phyloP scores from a whole-genome alignment of 768 basidiomycete species.

The Leucocoprinus leucothites region DNA sequence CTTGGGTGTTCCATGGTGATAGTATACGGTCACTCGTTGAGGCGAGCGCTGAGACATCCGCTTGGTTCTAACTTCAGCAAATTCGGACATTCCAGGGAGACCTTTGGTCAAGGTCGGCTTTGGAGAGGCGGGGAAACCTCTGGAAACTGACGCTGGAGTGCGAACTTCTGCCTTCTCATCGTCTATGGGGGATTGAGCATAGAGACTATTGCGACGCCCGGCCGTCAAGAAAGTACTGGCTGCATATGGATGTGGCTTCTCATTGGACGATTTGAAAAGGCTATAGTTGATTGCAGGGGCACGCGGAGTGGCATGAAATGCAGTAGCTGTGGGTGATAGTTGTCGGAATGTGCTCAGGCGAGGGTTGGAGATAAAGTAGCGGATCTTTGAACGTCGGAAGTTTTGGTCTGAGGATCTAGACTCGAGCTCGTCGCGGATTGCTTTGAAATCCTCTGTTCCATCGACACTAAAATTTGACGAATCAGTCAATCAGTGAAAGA shows the following conservation, averaged over 20 bases:
- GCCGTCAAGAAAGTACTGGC: neutral
- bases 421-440: slow-evolving; percentile 37
- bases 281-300: slow-evolving; percentile 13
- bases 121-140: neutral
- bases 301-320: slow-evolving; percentile 34
- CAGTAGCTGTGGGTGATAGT: slow-evolving; percentile 42
- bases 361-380: slow-evolving; percentile 51
- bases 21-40: slow-evolving; percentile 49
- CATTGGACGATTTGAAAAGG: neutral
- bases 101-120: neutral
- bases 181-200: neutral
- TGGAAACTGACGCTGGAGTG: neutral
- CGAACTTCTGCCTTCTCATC: neutral
- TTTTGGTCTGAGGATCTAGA: slow-evolving; percentile 6
- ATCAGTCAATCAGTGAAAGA: neutral
- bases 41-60: slow-evolving; percentile 17
- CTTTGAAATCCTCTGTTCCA: slow-evolving; percentile 47
- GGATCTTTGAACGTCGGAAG: slow-evolving; percentile 36
- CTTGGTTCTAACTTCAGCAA: slow-evolving; percentile 5
- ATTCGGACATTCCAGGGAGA: slow-evolving; percentile 12
- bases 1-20: slow-evolving; percentile 43
- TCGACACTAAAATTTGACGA: slow-evolving; percentile 40
- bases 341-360: slow-evolving; percentile 52
- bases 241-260: slow-evolving; percentile 1
- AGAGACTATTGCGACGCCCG: neutral